Percentiles rank a stretch among this genome's conserved stretches.
Evolutionary conservation across 345 rosid species (phyloP).

Genomic region (Gossypium arboreum): DNA sequence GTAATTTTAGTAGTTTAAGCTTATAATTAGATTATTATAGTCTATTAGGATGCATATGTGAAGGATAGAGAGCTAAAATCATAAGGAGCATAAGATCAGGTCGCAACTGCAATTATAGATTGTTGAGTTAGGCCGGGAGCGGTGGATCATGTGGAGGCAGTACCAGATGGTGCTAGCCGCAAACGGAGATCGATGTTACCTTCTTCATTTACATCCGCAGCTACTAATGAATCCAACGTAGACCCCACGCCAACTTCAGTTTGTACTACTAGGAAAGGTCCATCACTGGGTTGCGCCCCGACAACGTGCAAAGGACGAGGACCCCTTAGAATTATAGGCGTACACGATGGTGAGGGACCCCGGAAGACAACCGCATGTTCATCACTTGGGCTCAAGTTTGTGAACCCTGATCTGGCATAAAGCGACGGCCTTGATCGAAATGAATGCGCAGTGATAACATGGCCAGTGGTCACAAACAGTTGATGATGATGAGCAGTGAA

Average conservation of each 20-base stretch:
- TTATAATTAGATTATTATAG: too few species aligned
- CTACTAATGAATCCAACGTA: neutral
- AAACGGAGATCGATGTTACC: constrained; percentile 14
- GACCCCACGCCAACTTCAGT: neutral
- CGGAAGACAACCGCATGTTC: neutral
- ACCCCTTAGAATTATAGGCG: neutral
- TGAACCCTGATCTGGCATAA: neutral
- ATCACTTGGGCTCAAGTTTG: neutral
- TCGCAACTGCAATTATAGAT: too few species aligned
- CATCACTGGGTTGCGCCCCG: neutral
- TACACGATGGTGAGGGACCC: neutral
- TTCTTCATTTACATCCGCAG: neutral
- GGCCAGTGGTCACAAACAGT: neutral
- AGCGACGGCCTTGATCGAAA: constrained; percentile 5
- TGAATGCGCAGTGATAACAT: constrained; percentile 7
- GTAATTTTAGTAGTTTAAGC: too few species aligned
- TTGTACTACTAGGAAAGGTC: neutral
- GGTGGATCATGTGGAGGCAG: neutral
- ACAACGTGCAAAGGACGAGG: neutral
- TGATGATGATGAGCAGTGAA: neutral
- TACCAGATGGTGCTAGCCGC: constrained; percentile 12
- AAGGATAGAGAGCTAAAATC: too few species aligned
- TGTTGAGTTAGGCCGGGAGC: neutral
- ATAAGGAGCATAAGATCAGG: too few species aligned
- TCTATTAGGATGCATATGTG: too few species aligned